Evolutionary conservation across 805 yeast genomes (phyloP).

Genomic region (Ogataea methylovora): DNA sequence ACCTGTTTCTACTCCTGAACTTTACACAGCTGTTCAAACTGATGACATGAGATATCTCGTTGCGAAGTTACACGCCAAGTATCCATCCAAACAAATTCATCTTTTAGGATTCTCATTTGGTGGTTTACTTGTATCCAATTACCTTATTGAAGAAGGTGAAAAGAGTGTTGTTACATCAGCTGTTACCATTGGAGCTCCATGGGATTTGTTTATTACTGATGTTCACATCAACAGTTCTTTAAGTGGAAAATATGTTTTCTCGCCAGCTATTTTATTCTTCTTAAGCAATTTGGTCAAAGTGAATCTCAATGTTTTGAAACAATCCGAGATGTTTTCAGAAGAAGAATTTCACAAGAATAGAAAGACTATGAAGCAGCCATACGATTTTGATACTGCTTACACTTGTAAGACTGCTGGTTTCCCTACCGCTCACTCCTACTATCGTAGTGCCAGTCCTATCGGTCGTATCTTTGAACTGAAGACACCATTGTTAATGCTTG

Average conservation of each 20-base stretch:
- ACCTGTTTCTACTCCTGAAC: conserved; percentile 57
- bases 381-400: conserved; percentile 54
- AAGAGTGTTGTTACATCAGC: conserved; percentile 49
- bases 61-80: conserved; percentile 37
- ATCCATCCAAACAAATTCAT: conserved; percentile 59
- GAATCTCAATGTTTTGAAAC: conserved; percentile 28
- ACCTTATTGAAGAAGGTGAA: conserved; percentile 59
- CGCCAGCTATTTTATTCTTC: conserved; percentile 32
- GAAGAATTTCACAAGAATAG: conserved; percentile 22
- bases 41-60: conserved; percentile 59
- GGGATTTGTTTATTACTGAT: conserved; percentile 61
- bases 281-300: conserved; percentile 37
- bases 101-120: conserved; percentile 70
- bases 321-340: conserved; percentile 17
- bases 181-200: conserved; percentile 56
- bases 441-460: conserved; percentile 57
- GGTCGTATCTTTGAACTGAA: conserved; percentile 46
- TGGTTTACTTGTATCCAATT: conserved; percentile 57
- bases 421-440: conserved; percentile 54
- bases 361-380: conserved; percentile 31
- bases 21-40: conserved; percentile 64
- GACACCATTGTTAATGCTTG: conserved; percentile 56
- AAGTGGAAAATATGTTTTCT: conserved; percentile 33
- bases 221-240: conserved; percentile 31
- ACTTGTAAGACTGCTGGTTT: conserved; percentile 61